Conservation (phyloP, 371 early-diverging fungal species). For the Cokeromyces recurvatus region DNA sequence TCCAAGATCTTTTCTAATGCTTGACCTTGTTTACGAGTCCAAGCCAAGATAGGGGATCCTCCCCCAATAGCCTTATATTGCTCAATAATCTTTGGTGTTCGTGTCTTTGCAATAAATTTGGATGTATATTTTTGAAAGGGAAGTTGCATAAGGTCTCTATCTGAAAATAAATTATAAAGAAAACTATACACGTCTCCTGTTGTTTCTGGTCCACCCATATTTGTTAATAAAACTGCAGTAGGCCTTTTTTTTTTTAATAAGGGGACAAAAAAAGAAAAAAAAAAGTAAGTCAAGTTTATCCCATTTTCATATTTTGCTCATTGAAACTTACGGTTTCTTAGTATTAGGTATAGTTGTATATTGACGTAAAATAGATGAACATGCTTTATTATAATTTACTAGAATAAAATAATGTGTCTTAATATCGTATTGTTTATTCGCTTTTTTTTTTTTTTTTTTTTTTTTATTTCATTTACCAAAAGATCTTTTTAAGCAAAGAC, state of each 20-base stretch:
- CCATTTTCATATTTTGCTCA: no score
- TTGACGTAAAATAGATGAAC: no score
- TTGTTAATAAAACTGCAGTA: constrained; percentile 86
- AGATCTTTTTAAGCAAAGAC: no score
- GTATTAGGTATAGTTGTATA: no score
- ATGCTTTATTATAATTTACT: no score
- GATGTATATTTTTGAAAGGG: constrained; percentile 78
- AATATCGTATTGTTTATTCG: no score
- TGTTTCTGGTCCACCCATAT: constrained; percentile 90
- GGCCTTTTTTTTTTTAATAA: no score
- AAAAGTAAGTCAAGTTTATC: constrained; percentile 54
- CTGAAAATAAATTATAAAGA: constrained; percentile 84
- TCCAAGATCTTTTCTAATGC: constrained; percentile 77
- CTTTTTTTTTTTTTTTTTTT: no score
- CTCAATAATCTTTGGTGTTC: constrained; percentile 83
- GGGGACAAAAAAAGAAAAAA: no score
- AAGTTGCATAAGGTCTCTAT: constrained; percentile 89
- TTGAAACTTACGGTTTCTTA: no score
- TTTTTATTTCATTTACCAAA: no score
- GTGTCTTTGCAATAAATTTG: constrained; percentile 75
- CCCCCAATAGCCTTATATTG: constrained; percentile 94
- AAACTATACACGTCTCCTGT: constrained; percentile 79
- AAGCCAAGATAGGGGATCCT: constrained; percentile 86
- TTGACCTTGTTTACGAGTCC: constrained; percentile 87
- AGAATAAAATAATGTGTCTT: no score